Percentiles rank a stretch among this genome's conserved stretches.
Evolutionary conservation across 352 stramenopile species (phyloP).

Genomic region (Plasmopara viticola): DNA sequence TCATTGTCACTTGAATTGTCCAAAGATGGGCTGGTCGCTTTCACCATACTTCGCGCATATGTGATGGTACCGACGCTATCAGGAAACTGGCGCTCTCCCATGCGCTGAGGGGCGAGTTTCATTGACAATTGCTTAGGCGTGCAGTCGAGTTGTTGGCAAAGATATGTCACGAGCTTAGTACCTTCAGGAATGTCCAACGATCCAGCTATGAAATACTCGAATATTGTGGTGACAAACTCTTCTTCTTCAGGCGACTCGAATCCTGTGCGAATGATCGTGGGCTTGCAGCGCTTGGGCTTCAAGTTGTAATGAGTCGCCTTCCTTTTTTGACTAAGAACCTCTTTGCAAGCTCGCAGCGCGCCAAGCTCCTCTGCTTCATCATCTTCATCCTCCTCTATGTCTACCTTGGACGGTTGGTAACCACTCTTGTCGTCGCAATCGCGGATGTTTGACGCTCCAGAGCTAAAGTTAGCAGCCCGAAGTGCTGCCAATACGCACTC

Average conservation of each 20-base stretch:
- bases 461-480: conserved; percentile 32
- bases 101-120: conserved; percentile 53
- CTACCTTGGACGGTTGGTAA: conserved; percentile 9
- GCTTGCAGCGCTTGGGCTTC: conserved; percentile 31
- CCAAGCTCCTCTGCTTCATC: not conserved
- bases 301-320: conserved; percentile 4
- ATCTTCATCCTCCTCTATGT: conserved; percentile 11
- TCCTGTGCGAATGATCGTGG: conserved; percentile 69
- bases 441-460: conserved; percentile 7
- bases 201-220: conserved; percentile 63
- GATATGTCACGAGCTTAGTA: conserved; percentile 48
- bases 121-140: conserved; percentile 55
- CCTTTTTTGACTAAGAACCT: conserved; percentile 9
- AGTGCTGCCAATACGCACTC: conserved; percentile 29
- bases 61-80: conserved; percentile 52
- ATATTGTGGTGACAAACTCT: conserved; percentile 43
- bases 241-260: conserved; percentile 65
- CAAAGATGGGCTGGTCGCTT: conserved; percentile 2
- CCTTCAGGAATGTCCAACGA: conserved; percentile 43
- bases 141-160: conserved; percentile 52
- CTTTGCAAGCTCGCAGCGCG: not conserved
- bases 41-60: conserved; percentile 31
- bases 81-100: conserved; percentile 48
- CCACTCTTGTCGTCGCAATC: conserved; percentile 7
- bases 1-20: conserved; percentile 19